A percentile compares a stretch with the other conserved stretches of the same genome.
Evolutionary conservation across 495 filamentous ascomycete genomes (phyloP).

Genomic region (Aspergillus carlsbadensis): DNA sequence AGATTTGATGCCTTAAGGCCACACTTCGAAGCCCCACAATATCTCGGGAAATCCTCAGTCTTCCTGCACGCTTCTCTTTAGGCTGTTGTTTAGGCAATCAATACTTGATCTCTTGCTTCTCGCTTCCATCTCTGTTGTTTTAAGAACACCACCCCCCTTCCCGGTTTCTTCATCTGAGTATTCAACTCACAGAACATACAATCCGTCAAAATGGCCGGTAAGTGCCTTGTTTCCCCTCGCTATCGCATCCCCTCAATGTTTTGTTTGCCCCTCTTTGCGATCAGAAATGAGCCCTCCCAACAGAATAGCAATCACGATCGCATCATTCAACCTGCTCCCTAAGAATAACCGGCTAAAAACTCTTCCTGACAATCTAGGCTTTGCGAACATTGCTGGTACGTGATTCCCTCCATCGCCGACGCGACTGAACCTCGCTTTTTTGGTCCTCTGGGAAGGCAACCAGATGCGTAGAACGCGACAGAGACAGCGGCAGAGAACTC

Average conservation of each 20-base stretch:
- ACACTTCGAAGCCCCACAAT: slow-evolving; percentile 15
- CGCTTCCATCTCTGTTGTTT: not conserved
- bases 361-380: slow-evolving; percentile 39
- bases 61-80: slow-evolving; percentile 1
- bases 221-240: slow-evolving; percentile 15
- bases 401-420: slow-evolving; percentile 13
- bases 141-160: not conserved
- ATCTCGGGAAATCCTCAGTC: slow-evolving; percentile 15
- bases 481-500: slow-evolving; percentile 11
- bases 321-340: not conserved
- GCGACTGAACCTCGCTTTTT: not conserved
- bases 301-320: not conserved
- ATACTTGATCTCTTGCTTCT: not conserved
- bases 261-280: slow-evolving; percentile 23
- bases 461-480: not conserved
- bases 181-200: not conserved
- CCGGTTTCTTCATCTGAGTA: not conserved
- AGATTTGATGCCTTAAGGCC: slow-evolving; percentile 11
- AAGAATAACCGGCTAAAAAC: slow-evolving; percentile 19
- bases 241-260: slow-evolving; percentile 7
- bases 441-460: not conserved
- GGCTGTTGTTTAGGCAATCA: slow-evolving; percentile 8
- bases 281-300: slow-evolving; percentile 17
- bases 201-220: slow-evolving; percentile 42
- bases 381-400: slow-evolving; percentile 55